Evolutionary conservation across 257 asterid species (phyloP).

Genomic region (Solanum commersonii): DNA sequence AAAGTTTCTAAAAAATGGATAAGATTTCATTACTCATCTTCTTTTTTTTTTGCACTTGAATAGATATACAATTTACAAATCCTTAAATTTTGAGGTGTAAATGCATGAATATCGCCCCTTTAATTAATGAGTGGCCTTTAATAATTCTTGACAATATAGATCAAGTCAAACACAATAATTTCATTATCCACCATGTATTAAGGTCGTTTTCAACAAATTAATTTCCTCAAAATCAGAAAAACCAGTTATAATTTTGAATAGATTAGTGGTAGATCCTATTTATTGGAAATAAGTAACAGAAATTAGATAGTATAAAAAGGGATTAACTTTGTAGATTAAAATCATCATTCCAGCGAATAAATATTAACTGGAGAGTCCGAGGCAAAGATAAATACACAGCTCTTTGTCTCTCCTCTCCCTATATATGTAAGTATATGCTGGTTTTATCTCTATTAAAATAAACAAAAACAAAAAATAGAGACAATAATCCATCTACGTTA

Average conservation of each 20-base stretch:
- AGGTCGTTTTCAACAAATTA: background rate
- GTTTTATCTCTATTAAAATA: background rate
- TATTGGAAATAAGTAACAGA: background rate
- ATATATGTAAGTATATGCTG: background rate
- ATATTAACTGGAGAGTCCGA: background rate
- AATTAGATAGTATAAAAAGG: background rate
- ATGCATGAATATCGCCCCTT: background rate
- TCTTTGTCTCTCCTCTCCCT: background rate
- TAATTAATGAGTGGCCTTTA: background rate
- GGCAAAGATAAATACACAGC: background rate
- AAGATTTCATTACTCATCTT: background rate
- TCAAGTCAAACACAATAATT: background rate
- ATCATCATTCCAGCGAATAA: background rate
- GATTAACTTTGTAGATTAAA: background rate
- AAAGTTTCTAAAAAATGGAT: background rate
- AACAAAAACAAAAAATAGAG: background rate
- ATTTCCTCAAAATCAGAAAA: background rate
- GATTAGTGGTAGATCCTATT: background rate
- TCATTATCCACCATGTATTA: background rate
- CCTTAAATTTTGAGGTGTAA: background rate
- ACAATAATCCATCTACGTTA: background rate
- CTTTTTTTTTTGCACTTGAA: background rate
- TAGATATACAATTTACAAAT: background rate
- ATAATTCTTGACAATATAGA: background rate
- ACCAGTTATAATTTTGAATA: background rate